phyloP scores from a whole-genome alignment of 345 rosid genomes.

The Gossypium bickii region DNA sequence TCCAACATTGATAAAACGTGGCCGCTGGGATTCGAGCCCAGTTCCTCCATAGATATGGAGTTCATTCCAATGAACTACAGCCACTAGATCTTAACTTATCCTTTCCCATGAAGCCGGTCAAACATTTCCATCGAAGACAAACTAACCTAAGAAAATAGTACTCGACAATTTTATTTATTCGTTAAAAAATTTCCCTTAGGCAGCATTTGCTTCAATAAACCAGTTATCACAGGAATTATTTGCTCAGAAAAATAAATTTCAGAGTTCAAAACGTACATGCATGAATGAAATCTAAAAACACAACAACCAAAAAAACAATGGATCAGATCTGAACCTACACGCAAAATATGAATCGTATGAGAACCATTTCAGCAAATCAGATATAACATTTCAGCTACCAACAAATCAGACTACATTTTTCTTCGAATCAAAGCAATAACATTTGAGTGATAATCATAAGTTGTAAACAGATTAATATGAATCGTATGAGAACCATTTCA shows the following conservation, averaged over 20 bases:
- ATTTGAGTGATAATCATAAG: background rate
- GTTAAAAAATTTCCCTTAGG: background rate
- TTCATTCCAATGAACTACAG: constrained; percentile 27
- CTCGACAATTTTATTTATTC: background rate
- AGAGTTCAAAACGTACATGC: background rate
- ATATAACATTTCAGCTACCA: background rate
- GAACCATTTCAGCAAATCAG: background rate
- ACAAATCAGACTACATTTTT: background rate
- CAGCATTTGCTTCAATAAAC: background rate
- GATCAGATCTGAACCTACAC: background rate
- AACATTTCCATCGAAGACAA: background rate
- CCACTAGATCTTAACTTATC: constrained; percentile 4
- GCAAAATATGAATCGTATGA: background rate
- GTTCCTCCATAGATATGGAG: constrained; percentile 33
- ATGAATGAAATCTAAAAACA: background rate
- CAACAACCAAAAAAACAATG: background rate
- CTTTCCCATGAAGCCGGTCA: background rate
- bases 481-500: background rate
- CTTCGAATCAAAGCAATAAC: background rate
- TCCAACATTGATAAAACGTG: constrained; percentile 15
- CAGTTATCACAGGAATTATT: background rate
- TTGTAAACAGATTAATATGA: background rate
- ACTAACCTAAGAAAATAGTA: background rate
- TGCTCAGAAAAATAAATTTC: background rate
- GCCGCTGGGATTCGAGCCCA: constrained; percentile 76